phyloP scores from a whole-genome alignment of 75 land plant genomes.

The Ceratopteris richardii region DNA sequence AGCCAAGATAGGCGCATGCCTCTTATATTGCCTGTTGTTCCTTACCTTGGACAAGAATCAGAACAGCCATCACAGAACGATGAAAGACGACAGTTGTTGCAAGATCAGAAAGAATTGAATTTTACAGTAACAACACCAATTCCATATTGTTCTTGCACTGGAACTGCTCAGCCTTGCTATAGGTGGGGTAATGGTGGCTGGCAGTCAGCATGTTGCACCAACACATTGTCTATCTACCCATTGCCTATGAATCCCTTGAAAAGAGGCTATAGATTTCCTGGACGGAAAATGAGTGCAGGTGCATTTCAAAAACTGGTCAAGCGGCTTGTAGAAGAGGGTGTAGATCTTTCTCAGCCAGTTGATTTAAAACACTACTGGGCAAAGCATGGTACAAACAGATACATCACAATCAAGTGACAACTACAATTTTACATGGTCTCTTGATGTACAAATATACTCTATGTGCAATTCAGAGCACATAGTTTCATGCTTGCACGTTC shows the following conservation, averaged over 20 bases:
- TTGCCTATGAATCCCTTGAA: conserved; percentile 58
- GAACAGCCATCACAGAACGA: neutral
- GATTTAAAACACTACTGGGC: conserved; percentile 63
- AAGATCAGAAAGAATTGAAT: conserved; percentile 8
- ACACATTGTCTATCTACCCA: conserved; percentile 47
- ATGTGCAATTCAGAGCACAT: no score
- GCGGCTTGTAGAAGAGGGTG: conserved; percentile 46
- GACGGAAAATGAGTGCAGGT: no score
- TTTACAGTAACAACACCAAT: conserved; percentile 5
- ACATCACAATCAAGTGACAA: conserved; percentile 46
- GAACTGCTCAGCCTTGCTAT: conserved; percentile 45
- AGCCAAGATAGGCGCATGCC: neutral
- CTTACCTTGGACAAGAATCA: no score
- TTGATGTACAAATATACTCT: no score
- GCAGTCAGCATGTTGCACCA: conserved; percentile 70
- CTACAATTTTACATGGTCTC: no score
- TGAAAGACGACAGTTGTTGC: neutral
- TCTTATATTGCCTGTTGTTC: neutral
- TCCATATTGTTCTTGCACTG: conserved; percentile 60
- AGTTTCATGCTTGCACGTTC: no score
- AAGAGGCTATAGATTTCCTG: no score
- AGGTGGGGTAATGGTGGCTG: conserved; percentile 76
- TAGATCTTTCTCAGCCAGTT: conserved; percentile 35
- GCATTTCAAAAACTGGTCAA: conserved; percentile 44
- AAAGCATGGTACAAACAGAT: no score